Evolutionary conservation across 2,329 filamentous ascomycete species (phyloP), one percentile per base, ranked within the genome.

Genomic region (Aureobasidium uvarum): DNA sequence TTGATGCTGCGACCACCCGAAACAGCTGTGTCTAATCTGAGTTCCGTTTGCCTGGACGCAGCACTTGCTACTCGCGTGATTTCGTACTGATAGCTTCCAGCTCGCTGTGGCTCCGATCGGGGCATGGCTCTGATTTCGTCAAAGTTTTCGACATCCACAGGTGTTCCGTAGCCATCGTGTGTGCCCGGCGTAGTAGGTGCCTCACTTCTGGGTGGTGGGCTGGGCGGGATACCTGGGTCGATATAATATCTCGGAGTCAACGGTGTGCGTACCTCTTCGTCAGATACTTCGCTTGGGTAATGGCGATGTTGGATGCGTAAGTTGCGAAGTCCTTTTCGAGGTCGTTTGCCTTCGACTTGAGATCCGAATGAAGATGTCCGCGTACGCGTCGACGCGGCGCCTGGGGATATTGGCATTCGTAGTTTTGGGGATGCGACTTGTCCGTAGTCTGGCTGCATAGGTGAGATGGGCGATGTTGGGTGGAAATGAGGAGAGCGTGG

Each of bases 191-290:
- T 74, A 5, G 71, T 72, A 3, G 73, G 71, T 8, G 73, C 62
- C 67, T 70, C 67, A 73, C 74, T 59, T n/a, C 66, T 67, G 0
- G 75, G 74, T 5, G 84, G 83, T 4, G 81, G 81, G 7, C 79
- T 79, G n/a, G 85, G 84, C 2, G 84, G 83, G 8, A 81, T 80
- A 2, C 82, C 81, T 0, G 83, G 83, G 54, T 81, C 81, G 3
- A 59, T 64, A 74, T 86, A 86, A 68, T 81, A 76, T 48, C 84
- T 79, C 10, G 85, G 85, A 1, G 84, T 85, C 4, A 87, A 76
- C 1, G 85, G 82, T n/a, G 78, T 81, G 39, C 79, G 77, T 3
- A 77, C 79, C 25, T 81, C 79, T 16, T 79, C 75, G 55, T 81
- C 76, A 46, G 74, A 74, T 48, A 77, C 72, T 4, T 76, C 74